Percentiles rank a stretch among this genome's conserved stretches.
phyloP scores from a whole-genome alignment of 306 rosid genomes.

The Ormosia semicastrata region DNA sequence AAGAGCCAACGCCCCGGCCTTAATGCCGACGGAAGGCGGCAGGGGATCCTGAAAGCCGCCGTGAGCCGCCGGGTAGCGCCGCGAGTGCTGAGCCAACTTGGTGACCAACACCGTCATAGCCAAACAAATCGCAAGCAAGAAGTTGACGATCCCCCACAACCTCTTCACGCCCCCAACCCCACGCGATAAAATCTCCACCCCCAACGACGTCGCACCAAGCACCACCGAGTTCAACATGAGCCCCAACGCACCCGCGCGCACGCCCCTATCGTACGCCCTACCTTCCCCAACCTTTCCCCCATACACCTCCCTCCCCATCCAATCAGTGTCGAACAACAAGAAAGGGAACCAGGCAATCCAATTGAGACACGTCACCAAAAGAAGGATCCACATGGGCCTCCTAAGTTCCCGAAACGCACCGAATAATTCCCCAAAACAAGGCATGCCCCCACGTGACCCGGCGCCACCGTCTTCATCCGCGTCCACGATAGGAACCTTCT shows the following conservation, averaged over 20 bases:
- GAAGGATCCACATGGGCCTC: conserved; percentile 71
- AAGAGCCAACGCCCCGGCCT: conserved; percentile 66
- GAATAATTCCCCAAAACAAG: conserved; percentile 50
- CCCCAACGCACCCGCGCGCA: conserved; percentile 71
- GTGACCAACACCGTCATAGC: conserved; percentile 61
- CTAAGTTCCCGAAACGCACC: conserved; percentile 57
- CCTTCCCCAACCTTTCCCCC: conserved; percentile 66
- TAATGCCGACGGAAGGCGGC: conserved; percentile 42
- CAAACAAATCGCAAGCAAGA: conserved; percentile 54
- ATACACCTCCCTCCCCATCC: conserved; percentile 93
- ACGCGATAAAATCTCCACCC: conserved; percentile 48
- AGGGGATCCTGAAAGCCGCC: neutral
- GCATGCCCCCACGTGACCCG: neutral
- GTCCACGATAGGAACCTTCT: neutral
- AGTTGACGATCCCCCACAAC: conserved; percentile 76
- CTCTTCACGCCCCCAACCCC: conserved; percentile 67
- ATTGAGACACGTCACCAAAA: conserved; percentile 78
- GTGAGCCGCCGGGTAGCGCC: neutral
- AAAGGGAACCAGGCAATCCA: conserved; percentile 97
- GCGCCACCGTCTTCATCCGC: neutral
- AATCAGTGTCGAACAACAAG: conserved; percentile 81
- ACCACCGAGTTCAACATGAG: conserved; percentile 78
- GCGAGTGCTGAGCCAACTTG: conserved; percentile 50
- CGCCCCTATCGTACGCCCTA: conserved; percentile 54
- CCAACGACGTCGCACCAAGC: conserved; percentile 58